Base-by-base conservation (phyloP, 2,329 filamentous ascomycete species). In the Fusarium circinatum region DNA sequence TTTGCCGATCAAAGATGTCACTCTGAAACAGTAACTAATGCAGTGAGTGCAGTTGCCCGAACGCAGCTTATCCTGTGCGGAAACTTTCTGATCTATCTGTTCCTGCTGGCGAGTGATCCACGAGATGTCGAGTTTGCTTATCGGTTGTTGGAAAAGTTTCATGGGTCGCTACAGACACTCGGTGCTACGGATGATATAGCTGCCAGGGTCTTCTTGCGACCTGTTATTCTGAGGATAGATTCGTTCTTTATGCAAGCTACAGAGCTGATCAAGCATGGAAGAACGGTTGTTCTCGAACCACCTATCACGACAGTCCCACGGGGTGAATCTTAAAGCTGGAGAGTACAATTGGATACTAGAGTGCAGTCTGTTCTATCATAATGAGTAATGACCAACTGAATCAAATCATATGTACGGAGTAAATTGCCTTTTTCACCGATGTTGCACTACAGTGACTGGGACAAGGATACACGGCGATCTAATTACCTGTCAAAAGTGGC, bases 71-170 rank as follows among this genome's bases (percentile, higher is more conserved):
- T 86, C 8, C 78, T 86, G 0, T 85, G 83, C 42, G 84, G 85
- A 22, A 86, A 87, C 70, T 86, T 86, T 58, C 79, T 87, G 54
- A 85, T 86, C 32, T 86, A 86, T 66, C 79, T 87, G 1, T 87
- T 87, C 54, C 79, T 87, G 3, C 78, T 85, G 8, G 84, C 85
- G 2, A 81, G 83, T 1, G 79, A 81, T 13, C 75, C 75, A 6
- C 65, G 68, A 8, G 79, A 84, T 54, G 79, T 83, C 8, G 79
- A 79, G 28, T 74, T 77, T 4, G 80, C 83, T 1, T 84, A 83
- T 51, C 76, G 78, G n/a, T 70, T 84, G 3, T 67, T 84, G 24
- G 77, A 82, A 41, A 79, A 73, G 24, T 84, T 84, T n/a, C 82
- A 84, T 26, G 77, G 78, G 28, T 80, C 81, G 2, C 64, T 84